These are phyloP conservation scores for Apiospora malaysiana DNA, from an alignment of 2,329 filamentous ascomycete genomes.

Conservation along the genomic window DNA sequence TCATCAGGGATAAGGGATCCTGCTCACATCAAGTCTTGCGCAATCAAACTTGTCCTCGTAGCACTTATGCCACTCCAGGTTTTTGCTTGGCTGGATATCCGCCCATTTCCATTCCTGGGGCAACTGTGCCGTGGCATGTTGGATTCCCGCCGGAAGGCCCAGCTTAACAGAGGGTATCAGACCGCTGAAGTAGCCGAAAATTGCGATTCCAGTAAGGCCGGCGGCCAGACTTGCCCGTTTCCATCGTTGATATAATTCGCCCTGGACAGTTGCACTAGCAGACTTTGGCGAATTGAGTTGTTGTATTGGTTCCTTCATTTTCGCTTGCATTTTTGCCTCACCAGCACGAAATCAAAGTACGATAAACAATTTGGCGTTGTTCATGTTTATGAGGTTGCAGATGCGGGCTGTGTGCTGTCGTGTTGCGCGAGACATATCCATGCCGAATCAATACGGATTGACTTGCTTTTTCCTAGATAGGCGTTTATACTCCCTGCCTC, in stretches of 20 bases:
- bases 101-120: background rate
- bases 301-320: background rate
- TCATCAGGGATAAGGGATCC: too few relatives aligned
- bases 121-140: background rate
- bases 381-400: background rate
- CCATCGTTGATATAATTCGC: background rate
- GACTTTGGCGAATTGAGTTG: background rate
- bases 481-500: background rate
- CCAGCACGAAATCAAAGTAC: background rate
- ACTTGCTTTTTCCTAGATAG: background rate
- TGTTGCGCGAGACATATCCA: background rate
- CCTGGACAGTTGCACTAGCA: background rate
- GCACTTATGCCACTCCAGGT: constrained; percentile 16
- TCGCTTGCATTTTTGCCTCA: too few relatives aligned
- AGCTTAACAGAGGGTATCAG: background rate
- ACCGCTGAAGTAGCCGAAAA: background rate
- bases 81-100: constrained; percentile 1
- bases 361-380: background rate
- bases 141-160: background rate
- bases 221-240: background rate
- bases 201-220: background rate
- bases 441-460: background rate
- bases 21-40: constrained; percentile 1
- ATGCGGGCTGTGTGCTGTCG: background rate
- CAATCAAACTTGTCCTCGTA: background rate